phyloP scores from a whole-genome alignment of 139 green algal species.

The Chlamydomonas sp. region DNA sequence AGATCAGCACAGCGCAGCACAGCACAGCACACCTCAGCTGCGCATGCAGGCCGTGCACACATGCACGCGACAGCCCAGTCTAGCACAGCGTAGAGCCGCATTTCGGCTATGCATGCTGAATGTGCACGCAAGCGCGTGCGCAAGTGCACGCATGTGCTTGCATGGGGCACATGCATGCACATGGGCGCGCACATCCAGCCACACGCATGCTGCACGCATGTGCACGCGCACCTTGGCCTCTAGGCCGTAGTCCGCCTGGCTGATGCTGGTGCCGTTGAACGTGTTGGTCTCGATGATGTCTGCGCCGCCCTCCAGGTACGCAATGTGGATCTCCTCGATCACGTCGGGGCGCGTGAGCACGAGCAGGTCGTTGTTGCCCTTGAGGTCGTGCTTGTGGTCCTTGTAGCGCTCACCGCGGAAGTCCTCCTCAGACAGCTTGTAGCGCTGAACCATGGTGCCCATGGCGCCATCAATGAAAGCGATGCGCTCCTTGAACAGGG shows the following conservation, averaged over 20 bases:
- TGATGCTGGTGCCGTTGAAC: conserved; percentile 92
- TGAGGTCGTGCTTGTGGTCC: conserved; percentile 82
- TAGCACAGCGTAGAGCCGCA: too few relatives aligned
- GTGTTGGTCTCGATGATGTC: conserved; percentile 99
- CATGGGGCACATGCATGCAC: too few relatives aligned
- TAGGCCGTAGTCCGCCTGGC: conserved; percentile 89
- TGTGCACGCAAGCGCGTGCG: too few relatives aligned
- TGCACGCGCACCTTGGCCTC: too few relatives aligned
- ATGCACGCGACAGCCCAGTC: too few relatives aligned
- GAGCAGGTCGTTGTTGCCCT: conserved; percentile 97
- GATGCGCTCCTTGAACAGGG: conserved; percentile 82
- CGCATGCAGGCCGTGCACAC: too few relatives aligned
- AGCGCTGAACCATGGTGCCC: conserved; percentile 76
- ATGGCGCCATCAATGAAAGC: conserved; percentile 95
- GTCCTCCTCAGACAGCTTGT: conserved; percentile 87
- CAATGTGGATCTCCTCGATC: conserved; percentile 86
- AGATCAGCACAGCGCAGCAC: too few relatives aligned
- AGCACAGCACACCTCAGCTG: too few relatives aligned
- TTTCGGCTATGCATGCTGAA: too few relatives aligned
- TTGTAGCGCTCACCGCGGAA: conserved; percentile 69
- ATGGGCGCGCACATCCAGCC: too few relatives aligned
- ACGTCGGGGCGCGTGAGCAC: conserved; percentile 91
- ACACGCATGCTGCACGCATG: too few relatives aligned
- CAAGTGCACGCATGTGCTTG: too few relatives aligned
- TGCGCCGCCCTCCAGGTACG: conserved; percentile 82